These are phyloP conservation scores for Coniella lustricola DNA, from an alignment of 2,329 filamentous ascomycete species.

Conservation along the genomic window DNA sequence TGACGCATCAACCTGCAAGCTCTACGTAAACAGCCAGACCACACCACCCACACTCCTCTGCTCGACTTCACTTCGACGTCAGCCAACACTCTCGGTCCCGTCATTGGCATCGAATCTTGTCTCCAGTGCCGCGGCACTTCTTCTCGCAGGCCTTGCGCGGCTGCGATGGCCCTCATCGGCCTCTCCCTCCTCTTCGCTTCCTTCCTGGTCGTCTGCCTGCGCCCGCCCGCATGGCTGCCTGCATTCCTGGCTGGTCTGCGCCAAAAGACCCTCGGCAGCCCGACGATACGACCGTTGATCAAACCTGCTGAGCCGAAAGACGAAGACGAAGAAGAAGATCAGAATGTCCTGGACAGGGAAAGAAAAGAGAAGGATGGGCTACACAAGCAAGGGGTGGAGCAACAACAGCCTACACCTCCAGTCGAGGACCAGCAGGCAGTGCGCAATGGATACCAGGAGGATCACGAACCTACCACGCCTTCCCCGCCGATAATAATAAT, in stretches of 20 bases:
- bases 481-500: not conserved
- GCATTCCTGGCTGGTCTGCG: slow-evolving; percentile 27
- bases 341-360: no score
- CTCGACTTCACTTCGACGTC: no score
- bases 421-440: not conserved
- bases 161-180: slow-evolving; percentile 49
- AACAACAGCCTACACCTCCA: not conserved
- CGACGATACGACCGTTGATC: slow-evolving; percentile 8
- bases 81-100: no score
- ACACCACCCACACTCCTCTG: no score
- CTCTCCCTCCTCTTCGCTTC: slow-evolving; percentile 57
- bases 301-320: slow-evolving; percentile 16
- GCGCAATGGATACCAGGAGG: not conserved
- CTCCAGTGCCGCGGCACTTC: no score
- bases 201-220: slow-evolving; percentile 49
- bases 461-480: no score
- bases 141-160: not conserved
- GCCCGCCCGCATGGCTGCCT: slow-evolving; percentile 44
- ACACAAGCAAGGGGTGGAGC: not conserved
- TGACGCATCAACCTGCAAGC: no score
- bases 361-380: slow-evolving; percentile 6
- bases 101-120: no score
- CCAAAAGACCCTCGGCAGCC: slow-evolving; percentile 10
- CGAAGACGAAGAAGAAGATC: no score
- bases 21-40: no score